These are phyloP conservation scores for Fibroporia radiculosa DNA, from an alignment of 768 basidiomycete genomes.

Conservation along the genomic window DNA sequence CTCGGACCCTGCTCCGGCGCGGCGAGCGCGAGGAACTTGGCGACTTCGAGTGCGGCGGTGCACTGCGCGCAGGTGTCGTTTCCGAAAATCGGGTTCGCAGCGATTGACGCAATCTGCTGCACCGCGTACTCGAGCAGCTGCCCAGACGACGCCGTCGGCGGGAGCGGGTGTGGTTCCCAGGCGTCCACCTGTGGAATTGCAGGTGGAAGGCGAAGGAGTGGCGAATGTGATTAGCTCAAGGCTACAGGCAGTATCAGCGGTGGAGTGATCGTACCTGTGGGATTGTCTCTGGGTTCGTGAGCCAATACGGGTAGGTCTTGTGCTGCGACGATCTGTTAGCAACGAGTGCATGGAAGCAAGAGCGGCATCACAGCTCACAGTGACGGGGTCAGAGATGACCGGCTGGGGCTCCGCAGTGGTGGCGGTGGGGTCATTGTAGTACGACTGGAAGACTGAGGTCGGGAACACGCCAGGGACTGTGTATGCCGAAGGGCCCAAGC, in stretches of 20 bases:
- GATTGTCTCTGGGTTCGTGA: slow-evolving; percentile 58
- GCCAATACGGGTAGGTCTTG: slow-evolving; percentile 44
- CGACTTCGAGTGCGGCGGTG: slow-evolving; percentile 50
- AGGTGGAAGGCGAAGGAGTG: background rate
- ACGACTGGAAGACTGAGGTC: slow-evolving; percentile 52
- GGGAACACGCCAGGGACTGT: slow-evolving; percentile 60
- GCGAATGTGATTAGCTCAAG: background rate
- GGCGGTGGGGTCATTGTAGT: slow-evolving; percentile 68
- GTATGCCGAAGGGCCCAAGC: slow-evolving; percentile 39
- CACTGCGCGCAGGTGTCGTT: slow-evolving; percentile 51
- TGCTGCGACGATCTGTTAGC: slow-evolving; percentile 30
- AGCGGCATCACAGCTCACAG: slow-evolving; percentile 28
- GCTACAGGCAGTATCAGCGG: background rate
- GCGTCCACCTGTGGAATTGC: slow-evolving; percentile 37
- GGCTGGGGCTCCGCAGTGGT: slow-evolving; percentile 71
- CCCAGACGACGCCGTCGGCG: slow-evolving; percentile 41
- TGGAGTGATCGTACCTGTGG: slow-evolving; percentile 30
- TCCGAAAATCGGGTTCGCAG: slow-evolving; percentile 43
- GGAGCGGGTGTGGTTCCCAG: slow-evolving; percentile 57
- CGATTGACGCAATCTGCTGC: slow-evolving; percentile 49
- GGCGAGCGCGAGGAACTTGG: slow-evolving; percentile 59
- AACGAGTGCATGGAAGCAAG: background rate
- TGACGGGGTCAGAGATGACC: slow-evolving; percentile 66
- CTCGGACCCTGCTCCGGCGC: slow-evolving; percentile 53
- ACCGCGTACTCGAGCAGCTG: slow-evolving; percentile 45